Percentiles rank a stretch among this genome's conserved stretches.
Evolutionary conservation across 768 basidiomycete species (phyloP).

Genomic region (Hypholoma fasciculare): DNA sequence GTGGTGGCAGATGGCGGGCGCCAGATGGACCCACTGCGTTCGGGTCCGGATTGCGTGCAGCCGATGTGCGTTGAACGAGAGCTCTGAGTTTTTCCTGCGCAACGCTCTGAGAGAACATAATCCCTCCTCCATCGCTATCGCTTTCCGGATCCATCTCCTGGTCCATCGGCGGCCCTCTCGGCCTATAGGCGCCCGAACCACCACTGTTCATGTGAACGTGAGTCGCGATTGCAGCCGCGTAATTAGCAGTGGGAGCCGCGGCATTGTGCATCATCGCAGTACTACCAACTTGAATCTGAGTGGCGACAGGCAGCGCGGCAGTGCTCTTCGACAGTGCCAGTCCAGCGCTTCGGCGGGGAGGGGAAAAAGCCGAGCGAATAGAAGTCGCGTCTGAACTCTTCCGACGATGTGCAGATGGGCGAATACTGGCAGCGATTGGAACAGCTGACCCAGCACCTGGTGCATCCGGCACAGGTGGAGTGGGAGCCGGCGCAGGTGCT

Average conservation of each 20-base stretch:
- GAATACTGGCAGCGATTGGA: neutral
- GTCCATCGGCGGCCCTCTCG: conserved; percentile 63
- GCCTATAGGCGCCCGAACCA: conserved; percentile 48
- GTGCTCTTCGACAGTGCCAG: conserved; percentile 49
- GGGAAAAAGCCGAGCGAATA: conserved; percentile 11
- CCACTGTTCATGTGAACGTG: neutral
- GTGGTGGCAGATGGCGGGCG: neutral
- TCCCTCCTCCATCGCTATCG: conserved; percentile 43
- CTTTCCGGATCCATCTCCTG: conserved; percentile 71
- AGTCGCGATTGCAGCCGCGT: conserved; percentile 1
- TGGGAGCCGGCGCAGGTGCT: conserved; percentile 1
- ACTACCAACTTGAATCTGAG: conserved; percentile 32
- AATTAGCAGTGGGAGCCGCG: conserved; percentile 4
- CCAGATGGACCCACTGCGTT: neutral
- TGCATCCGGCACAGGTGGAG: neutral
- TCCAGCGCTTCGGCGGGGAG: conserved; percentile 17
- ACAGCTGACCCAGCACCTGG: conserved; percentile 11
- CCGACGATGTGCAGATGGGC: neutral
- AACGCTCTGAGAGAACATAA: conserved; percentile 58
- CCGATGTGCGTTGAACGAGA: conserved; percentile 44
- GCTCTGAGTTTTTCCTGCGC: conserved; percentile 68
- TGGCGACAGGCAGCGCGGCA: conserved; percentile 59
- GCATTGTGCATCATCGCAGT: neutral
- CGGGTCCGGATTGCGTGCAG: conserved; percentile 1
- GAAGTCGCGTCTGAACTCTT: neutral